These are phyloP conservation scores for Fusarium goolgardi DNA, from an alignment of 2,329 filamentous ascomycete species.

Conservation along the genomic window DNA sequence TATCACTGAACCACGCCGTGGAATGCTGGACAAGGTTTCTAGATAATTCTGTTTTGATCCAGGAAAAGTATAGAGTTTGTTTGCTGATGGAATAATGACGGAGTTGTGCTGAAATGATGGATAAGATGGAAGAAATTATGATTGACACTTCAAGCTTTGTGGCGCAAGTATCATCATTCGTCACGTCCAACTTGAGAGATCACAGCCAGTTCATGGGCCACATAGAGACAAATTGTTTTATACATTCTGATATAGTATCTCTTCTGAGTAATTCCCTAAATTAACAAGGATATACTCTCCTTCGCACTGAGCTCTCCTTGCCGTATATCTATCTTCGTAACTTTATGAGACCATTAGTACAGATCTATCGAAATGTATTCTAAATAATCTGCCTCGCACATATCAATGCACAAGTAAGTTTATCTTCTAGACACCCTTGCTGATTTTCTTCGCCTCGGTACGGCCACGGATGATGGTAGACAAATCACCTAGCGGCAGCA, in stretches of 20 bases:
- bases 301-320: fast-evolving
- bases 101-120: no score
- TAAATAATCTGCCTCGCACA: neutral
- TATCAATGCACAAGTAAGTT: neutral
- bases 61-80: neutral
- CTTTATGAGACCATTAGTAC: neutral
- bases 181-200: neutral
- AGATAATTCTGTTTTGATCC: neutral
- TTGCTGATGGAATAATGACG: no score
- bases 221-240: neutral
- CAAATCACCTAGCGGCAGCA: slow-evolving; percentile 63
- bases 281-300: neutral
- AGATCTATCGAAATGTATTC: neutral
- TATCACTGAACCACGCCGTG: neutral
- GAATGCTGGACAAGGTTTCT: neutral
- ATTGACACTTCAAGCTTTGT: no score
- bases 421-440: neutral
- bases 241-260: neutral
- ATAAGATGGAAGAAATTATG: no score
- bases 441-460: neutral
- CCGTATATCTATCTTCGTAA: neutral
- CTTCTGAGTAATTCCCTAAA: neutral
- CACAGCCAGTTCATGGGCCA: no score
- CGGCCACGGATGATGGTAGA: slow-evolving; percentile 55
- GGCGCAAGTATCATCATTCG: neutral